Evolutionary conservation across 2,329 filamentous ascomycete species (phyloP), one percentile per base, ranked within the genome.

Genomic region (Curvularia spicifera): DNA sequence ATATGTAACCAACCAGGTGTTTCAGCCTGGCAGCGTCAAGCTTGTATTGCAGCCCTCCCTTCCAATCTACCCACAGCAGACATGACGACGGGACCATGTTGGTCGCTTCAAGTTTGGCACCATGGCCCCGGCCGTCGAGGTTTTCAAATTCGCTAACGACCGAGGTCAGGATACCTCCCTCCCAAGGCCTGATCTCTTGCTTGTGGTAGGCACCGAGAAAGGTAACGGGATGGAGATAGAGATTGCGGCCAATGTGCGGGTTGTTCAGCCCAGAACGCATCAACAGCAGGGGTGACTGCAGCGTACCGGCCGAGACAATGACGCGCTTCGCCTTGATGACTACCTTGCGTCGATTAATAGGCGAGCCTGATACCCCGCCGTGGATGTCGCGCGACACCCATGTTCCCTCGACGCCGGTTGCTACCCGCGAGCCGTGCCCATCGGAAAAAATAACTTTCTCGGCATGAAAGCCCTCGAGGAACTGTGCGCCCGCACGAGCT

Each of bases 381-480:
- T 84, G 78, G 40, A 80, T 79, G 65, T 91, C 90, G 57, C 91
- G 84, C 0, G 89, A 89, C 3, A 83, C 86, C 93, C 92, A 97
- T 6, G 80, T 81, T 1, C 93, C 93, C 56, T 86, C 79, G 1
- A 97, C 83, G 0, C 93, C 93, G 0, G 83, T 84, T 0, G 91
- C 91, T 4, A 82, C 83, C 64, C 83, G 82, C 37, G 82, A 79
- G 1, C 79, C 85, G 7, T 78, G 79, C 5, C 71, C 73, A 3
- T 83, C 80, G 22, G 87, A 85, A 72, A 96, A 96, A 0, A 90
- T 64, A 15, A 97, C 81, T 59, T 84, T 84, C 12, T 91, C 85
- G 0, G 88, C 90, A 20, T 87, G 78, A 69, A 95, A 91, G 0
- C 93, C 93, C 79, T 97, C 92, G 56, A 96, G 85, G 72, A 97